Conservation (phyloP, 768 basidiomycete species). For the Leccinum ochraceum region DNA sequence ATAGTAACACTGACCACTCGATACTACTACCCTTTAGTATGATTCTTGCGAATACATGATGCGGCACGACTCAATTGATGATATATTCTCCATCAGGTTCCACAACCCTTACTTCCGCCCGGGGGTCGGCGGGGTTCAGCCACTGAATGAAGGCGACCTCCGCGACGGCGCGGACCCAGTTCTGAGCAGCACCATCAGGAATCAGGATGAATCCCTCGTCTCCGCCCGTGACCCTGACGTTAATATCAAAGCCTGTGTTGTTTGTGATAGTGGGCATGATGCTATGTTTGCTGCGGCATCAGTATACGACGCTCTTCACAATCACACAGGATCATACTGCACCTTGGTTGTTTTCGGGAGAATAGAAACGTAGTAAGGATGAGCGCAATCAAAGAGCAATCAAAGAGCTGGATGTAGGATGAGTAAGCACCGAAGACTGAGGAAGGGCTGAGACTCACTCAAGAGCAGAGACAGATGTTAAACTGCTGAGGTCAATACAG, state of each 20-base stretch:
- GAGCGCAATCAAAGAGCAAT: not conserved
- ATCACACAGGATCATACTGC: not conserved
- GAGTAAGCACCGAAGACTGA: not conserved
- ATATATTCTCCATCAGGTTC: no score
- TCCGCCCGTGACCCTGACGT: not conserved
- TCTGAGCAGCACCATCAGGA: fast-evolving
- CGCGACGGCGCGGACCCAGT: no score
- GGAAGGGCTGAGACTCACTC: not conserved
- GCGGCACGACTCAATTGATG: no score
- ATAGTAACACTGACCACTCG: no score
- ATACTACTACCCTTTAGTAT: no score
- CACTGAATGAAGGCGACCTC: no score
- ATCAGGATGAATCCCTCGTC: no score
- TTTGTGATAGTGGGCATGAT: not conserved
- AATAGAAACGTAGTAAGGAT: not conserved
- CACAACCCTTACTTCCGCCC: no score
- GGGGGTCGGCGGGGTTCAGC: no score
- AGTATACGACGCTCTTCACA: not conserved
- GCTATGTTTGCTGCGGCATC: not conserved
- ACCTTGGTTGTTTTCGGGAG: not conserved
- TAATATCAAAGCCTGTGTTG: not conserved
- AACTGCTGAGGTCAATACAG: not conserved
- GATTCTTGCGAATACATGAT: no score
- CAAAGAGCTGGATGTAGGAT: not conserved
- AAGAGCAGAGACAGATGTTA: not conserved